Conservation (phyloP, 176 grass and related monocot genomes). For the Raddia distichophylla region DNA sequence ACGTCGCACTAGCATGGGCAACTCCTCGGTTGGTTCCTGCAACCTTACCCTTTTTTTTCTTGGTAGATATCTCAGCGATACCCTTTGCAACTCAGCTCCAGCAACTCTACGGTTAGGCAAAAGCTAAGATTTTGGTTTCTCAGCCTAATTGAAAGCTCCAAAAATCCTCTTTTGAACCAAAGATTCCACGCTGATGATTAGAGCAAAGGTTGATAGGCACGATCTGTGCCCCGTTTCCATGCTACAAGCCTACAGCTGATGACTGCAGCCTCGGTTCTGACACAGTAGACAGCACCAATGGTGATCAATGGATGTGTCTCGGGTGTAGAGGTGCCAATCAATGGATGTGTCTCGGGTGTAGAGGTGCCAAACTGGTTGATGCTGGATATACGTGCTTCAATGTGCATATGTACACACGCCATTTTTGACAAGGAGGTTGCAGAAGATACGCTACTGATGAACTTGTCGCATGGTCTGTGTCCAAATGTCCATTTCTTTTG, state of each 20-base stretch:
- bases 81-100: background rate
- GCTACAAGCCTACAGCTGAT: background rate
- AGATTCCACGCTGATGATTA: background rate
- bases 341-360: background rate
- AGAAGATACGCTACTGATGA: conserved; percentile 1
- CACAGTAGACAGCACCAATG: conserved; percentile 6
- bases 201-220: conserved; percentile 14
- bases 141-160: background rate
- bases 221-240: background rate
- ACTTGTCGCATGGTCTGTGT: background rate
- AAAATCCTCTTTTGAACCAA: no score
- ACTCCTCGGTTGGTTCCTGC: background rate
- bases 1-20: no score
- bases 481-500: background rate
- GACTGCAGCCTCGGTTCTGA: background rate
- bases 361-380: background rate
- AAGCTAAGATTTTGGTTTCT: background rate
- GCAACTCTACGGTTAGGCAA: background rate
- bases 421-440: background rate
- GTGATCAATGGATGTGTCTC: conserved; percentile 9
- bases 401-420: background rate
- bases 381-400: conserved; percentile 10
- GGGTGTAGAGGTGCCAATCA: no score
- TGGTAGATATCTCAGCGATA: conserved; percentile 23
- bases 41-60: background rate